Evolutionary conservation across 345 rosid species (phyloP), one percentile per base, ranked within the genome.

Genomic region (Lepidium aucheri): DNA sequence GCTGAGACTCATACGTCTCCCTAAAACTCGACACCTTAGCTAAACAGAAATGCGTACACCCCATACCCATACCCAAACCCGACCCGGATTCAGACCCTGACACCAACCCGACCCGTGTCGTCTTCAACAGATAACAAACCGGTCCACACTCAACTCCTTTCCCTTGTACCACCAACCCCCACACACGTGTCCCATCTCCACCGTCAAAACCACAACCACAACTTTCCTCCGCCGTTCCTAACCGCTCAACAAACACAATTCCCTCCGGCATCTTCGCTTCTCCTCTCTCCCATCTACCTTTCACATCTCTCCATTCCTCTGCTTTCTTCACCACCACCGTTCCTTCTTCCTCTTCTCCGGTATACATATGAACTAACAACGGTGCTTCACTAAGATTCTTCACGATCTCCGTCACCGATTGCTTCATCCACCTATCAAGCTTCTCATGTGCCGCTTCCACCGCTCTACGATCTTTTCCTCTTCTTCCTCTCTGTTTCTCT

Each of bases 151-250:
- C 80, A 7, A 55, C 69, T 18, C 84, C 89, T 74, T 36, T 81
- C 5, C 91, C 85, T 41, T 91, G 97, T 63, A 88, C 96, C 81
- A 91, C 84, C 18, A 91, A 53, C 53, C 97, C 97, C 90, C 97
- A 88, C 24, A 80, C 86, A 72, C 80, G 79, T 14, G 81, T 74
- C 62, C 50, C 69, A 4, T 50, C 78, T 1, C 47, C 73, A 1
- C 43, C 79, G 8, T 36, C 76, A 56, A 82, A 47, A 22, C 97
- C 91, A n/a, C n/a, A n/a, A n/a, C n/a, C n/a, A n/a, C n/a, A n/a
- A 83, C 70, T 53, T 71, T 35, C 68, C 44, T 59, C 75, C 13
- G 24, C 74, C 18, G 26, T 71, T 15, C 60, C 63, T 42, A 74
- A 46, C 74, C 18, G 58, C 30, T 74, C 77, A 35, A 74, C 77